phyloP scores from a whole-genome alignment of 257 asterid species.

The Thymus mandschuricus region DNA sequence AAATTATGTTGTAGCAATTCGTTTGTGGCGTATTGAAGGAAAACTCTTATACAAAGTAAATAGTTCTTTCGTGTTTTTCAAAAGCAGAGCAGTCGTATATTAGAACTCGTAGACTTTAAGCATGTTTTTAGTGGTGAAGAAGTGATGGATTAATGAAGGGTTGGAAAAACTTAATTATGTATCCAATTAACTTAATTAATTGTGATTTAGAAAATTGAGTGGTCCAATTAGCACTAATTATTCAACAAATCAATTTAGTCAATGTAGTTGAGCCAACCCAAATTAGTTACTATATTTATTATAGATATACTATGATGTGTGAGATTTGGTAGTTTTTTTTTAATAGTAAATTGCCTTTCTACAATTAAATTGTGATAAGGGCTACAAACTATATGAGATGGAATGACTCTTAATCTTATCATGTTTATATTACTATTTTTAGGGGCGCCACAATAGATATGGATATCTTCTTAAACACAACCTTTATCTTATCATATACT shows the following conservation, averaged over 20 bases:
- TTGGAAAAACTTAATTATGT: no score
- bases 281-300: not conserved
- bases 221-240: not conserved
- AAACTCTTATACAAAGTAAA: no score
- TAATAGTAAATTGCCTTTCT: not conserved
- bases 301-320: not conserved
- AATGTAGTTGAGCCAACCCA: not conserved
- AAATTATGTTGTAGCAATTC: no score
- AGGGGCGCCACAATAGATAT: not conserved
- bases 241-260: not conserved
- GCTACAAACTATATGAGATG: not conserved
- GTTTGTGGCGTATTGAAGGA: no score
- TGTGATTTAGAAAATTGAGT: no score
- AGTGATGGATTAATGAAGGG: no score
- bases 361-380: slow-evolving; percentile 5
- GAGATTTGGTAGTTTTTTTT: not conserved
- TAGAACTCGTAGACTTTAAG: no score
- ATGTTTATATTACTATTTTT: not conserved
- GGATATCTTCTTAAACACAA: not conserved
- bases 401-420: not conserved
- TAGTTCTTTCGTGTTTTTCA: no score
- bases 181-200: no score
- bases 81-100: no score
- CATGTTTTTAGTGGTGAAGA: no score
- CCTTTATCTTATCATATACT: not conserved